Percentiles rank a stretch among this genome's conserved stretches.
These are phyloP conservation scores for Scenedesmus sp. DNA, from an alignment of 163 green algal species.

Conservation along the genomic window DNA sequence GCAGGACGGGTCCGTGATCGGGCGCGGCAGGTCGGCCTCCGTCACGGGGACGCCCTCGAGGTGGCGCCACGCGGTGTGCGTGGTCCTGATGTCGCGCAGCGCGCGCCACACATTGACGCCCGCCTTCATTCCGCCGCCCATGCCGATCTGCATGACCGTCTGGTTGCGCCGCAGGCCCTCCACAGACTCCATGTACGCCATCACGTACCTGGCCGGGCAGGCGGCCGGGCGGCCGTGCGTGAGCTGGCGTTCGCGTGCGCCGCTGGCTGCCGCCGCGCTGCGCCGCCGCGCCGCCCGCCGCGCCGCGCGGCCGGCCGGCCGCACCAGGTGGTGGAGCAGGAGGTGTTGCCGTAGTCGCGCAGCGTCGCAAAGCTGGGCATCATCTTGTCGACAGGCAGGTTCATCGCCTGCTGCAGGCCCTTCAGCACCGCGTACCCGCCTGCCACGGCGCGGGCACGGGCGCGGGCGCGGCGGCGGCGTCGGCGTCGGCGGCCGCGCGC, in stretches of 20 bases:
- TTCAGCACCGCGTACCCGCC: constrained; percentile 52
- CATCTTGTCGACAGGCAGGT: constrained; percentile 38
- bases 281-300: too few relatives aligned
- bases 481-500: too few relatives aligned
- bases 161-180: constrained; percentile 35
- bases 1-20: constrained; percentile 35
- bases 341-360: constrained; percentile 52
- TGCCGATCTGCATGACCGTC: constrained; percentile 53
- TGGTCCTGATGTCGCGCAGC: constrained; percentile 30
- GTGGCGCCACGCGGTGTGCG: constrained; percentile 47
- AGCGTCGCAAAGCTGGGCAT: constrained; percentile 48
- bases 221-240: too few relatives aligned
- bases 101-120: constrained; percentile 51
- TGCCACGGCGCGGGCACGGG: constrained; percentile 2
- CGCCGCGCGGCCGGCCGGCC: too few relatives aligned
- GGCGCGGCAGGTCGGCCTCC: constrained; percentile 43
- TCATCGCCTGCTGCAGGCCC: constrained; percentile 47
- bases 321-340: constrained; percentile 53
- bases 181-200: constrained; percentile 49
- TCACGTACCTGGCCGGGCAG: too few relatives aligned
- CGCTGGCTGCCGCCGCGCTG: too few relatives aligned
- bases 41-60: constrained; percentile 23
- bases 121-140: constrained; percentile 58
- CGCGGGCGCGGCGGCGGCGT: too few relatives aligned
- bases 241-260: too few relatives aligned